A percentile compares a stretch with the other conserved stretches of the same genome.
Evolutionary conservation across 1,139 yeast genomes (phyloP).

Genomic region (Meyerozyma elateridarum): DNA sequence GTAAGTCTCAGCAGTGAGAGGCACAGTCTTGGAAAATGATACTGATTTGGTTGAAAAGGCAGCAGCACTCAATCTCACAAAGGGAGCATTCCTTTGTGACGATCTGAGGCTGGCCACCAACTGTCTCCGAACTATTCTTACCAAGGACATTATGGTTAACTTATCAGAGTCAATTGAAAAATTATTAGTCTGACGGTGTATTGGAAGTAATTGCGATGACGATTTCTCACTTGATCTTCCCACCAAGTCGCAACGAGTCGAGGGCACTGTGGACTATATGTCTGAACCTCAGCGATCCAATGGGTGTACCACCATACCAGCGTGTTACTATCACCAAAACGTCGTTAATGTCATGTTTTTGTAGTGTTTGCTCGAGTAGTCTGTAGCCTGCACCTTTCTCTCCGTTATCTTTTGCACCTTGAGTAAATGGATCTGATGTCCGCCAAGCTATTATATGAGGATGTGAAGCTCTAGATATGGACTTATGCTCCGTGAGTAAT

Average conservation of each 20-base stretch:
- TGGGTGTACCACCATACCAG: constrained; percentile 69
- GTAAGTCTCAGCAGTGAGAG: constrained; percentile 62
- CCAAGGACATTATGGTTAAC: too few species aligned
- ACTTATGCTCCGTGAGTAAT: constrained; percentile 35
- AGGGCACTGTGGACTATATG: constrained; percentile 52
- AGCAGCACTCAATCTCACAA: too few species aligned
- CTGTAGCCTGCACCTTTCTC: constrained; percentile 64
- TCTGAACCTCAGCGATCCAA: constrained; percentile 62
- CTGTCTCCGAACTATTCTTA: too few species aligned
- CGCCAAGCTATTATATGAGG: constrained; percentile 70
- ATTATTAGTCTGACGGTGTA: too few species aligned
- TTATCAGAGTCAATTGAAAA: too few species aligned
- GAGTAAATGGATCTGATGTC: constrained; percentile 30
- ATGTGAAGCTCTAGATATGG: constrained; percentile 51
- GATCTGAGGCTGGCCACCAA: too few species aligned
- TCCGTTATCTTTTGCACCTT: constrained; percentile 59
- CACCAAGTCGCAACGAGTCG: constrained; percentile 32
- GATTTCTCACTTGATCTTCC: too few species aligned
- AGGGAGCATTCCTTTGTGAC: too few species aligned
- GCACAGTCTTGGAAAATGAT: constrained; percentile 42
- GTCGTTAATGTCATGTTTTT: constrained; percentile 43
- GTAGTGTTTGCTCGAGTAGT: constrained; percentile 45
- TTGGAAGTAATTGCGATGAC: too few species aligned
- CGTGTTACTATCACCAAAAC: constrained; percentile 59
- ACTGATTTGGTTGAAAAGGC: constrained; percentile 7